phyloP scores from a whole-genome alignment of 2,329 filamentous ascomycete species.

The Hymenoscyphus scutula region DNA sequence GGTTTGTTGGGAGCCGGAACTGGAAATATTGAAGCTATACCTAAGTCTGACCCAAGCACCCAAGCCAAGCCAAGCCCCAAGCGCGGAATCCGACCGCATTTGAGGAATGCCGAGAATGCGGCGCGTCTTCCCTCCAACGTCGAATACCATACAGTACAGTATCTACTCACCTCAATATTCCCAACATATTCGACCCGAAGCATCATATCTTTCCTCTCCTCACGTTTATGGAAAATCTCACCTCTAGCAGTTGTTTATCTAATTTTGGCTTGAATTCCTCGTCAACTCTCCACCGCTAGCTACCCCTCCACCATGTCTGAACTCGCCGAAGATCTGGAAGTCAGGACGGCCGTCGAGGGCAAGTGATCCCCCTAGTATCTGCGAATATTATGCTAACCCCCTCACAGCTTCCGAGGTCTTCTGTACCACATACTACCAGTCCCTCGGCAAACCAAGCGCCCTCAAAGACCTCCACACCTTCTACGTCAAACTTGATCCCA shows the following conservation, averaged over 20 bases:
- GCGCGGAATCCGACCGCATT: constrained; percentile 6
- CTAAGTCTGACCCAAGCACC: no score
- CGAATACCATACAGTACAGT: no score
- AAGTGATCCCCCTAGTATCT: constrained; percentile 14
- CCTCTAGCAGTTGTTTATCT: background rate
- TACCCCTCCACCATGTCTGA: constrained; percentile 36
- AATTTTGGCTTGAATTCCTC: background rate
- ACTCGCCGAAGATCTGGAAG: constrained; percentile 47
- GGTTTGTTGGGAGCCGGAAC: background rate
- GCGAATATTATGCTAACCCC: constrained; percentile 12
- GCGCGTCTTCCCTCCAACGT: constrained; percentile 7
- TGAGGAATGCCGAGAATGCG: background rate
- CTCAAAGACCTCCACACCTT: constrained; percentile 56
- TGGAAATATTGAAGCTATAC: background rate
- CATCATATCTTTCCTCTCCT: background rate
- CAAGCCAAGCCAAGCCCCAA: no score
- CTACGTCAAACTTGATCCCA: constrained; percentile 62
- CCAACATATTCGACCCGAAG: background rate
- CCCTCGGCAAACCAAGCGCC: constrained; percentile 60
- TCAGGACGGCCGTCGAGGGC: constrained; percentile 40
- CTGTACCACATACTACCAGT: constrained; percentile 70
- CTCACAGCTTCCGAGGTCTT: constrained; percentile 66
- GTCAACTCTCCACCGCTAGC: background rate
- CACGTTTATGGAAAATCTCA: background rate
- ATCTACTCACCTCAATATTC: background rate